A percentile compares a stretch with the other conserved stretches of the same genome.
Conservation (phyloP, 2,329 filamentous ascomycete genomes). For the Fusarium mexicanum region DNA sequence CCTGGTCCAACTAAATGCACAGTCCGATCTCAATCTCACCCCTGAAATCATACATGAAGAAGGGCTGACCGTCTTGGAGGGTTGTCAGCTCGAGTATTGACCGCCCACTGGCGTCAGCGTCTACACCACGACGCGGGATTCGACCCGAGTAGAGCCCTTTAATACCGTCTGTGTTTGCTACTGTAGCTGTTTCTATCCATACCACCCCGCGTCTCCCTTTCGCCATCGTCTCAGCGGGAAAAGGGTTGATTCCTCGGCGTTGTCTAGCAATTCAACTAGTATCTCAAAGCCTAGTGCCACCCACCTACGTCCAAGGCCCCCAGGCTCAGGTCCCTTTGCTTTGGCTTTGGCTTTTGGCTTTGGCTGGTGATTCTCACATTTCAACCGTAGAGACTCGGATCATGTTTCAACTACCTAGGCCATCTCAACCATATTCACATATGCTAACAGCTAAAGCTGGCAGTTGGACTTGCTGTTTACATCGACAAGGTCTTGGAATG, state of each 20-base stretch:
- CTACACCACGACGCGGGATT: conserved; percentile 5
- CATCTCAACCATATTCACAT: neutral
- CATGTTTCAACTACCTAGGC: neutral
- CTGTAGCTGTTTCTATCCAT: neutral
- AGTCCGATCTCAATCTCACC: neutral
- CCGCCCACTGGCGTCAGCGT: conserved; percentile 25
- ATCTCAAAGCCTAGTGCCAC: conserved; percentile 31
- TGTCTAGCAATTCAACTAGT: neutral
- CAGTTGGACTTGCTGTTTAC: neutral
- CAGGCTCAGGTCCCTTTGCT: neutral
- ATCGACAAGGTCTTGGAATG: neutral
- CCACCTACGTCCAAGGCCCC: conserved; percentile 1
- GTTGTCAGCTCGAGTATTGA: conserved; percentile 18
- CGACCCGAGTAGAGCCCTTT: neutral
- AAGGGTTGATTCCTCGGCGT: conserved; percentile 5
- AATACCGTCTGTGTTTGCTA: neutral
- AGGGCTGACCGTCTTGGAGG: conserved; percentile 7
- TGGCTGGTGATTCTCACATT: neutral
- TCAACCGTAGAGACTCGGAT: neutral
- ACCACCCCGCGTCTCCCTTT: neutral
- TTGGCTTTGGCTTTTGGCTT: neutral
- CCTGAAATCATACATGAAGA: conserved; percentile 16
- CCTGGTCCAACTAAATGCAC: neutral
- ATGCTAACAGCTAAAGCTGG: neutral
- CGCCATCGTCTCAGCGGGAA: neutral